These are phyloP conservation scores for Rhizodiscina lignyota DNA, from an alignment of 495 filamentous ascomycete species.

Conservation along the genomic window DNA sequence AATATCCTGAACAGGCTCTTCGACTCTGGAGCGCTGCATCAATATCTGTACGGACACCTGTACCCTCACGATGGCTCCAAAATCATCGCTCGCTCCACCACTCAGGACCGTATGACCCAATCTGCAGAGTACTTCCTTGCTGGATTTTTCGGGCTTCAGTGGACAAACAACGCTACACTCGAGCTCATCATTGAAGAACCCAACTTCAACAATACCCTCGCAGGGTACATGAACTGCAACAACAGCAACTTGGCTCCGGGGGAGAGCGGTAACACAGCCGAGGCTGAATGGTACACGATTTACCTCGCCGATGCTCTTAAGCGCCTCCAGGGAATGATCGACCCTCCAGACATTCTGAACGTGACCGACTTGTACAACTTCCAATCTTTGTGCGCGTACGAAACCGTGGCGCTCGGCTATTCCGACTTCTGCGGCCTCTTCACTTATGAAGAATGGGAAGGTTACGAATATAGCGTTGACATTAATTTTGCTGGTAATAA, in stretches of 20 bases:
- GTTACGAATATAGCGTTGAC: slow-evolving; percentile 39
- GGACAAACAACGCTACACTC: slow-evolving; percentile 35
- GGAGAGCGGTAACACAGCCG: slow-evolving; percentile 17
- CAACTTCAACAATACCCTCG: slow-evolving; percentile 24
- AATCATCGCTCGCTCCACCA: slow-evolving; percentile 43
- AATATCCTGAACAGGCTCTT: too few relatives aligned
- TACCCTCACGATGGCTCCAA: slow-evolving; percentile 39
- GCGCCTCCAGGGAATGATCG: slow-evolving; percentile 28
- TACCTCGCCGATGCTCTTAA: slow-evolving; percentile 32
- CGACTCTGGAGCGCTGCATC: too few relatives aligned
- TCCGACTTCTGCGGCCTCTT: slow-evolving; percentile 38
- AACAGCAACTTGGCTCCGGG: slow-evolving; percentile 11
- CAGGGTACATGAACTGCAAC: slow-evolving; percentile 23
- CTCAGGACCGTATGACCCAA: slow-evolving; percentile 34
- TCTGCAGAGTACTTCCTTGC: slow-evolving; percentile 30
- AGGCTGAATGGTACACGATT: slow-evolving; percentile 20
- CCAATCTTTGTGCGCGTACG: slow-evolving; percentile 39
- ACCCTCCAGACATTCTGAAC: slow-evolving; percentile 22
- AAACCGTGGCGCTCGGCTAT: slow-evolving; percentile 43
- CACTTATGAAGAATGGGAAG: slow-evolving; percentile 38
- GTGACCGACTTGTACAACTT: slow-evolving; percentile 36
- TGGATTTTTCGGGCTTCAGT: slow-evolving; percentile 43
- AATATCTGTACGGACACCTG: slow-evolving; percentile 41
- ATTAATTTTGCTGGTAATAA: slow-evolving; percentile 37
- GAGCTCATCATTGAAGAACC: slow-evolving; percentile 31